Conservation (phyloP, 495 filamentous ascomycete species). For the Hypoxylon crocopeplum region DNA sequence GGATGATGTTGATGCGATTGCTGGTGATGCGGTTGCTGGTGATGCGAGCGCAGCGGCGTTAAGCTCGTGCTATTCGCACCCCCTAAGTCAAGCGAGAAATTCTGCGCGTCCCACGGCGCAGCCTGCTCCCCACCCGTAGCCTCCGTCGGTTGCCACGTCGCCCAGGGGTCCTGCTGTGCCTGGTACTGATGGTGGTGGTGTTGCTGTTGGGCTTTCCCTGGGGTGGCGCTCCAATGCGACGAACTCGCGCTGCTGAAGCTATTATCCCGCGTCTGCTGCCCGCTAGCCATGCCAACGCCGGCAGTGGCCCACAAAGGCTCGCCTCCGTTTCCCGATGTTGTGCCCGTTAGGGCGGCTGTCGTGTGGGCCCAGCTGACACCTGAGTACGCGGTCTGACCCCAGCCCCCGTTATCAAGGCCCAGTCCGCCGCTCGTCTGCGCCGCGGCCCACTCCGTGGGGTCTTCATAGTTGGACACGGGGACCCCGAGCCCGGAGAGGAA, state of each 20-base stretch:
- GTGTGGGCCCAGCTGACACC: constrained; percentile 37
- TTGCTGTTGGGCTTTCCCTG: neutral
- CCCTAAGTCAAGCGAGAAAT: constrained; percentile 23
- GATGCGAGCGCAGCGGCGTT: no score
- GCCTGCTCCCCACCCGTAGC: constrained; percentile 5
- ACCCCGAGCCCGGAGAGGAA: constrained; percentile 40
- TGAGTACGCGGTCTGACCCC: constrained; percentile 10
- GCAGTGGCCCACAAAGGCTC: constrained; percentile 36
- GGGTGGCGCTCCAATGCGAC: constrained; percentile 2
- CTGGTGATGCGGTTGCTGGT: no score
- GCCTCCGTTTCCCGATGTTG: constrained; percentile 8
- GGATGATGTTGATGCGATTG: no score
- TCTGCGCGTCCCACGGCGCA: constrained; percentile 16
- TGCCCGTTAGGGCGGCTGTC: constrained; percentile 5
- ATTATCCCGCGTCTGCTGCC: constrained; percentile 9
- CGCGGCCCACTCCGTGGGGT: constrained; percentile 18
- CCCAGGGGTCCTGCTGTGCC: constrained; percentile 12
- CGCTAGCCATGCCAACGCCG: neutral
- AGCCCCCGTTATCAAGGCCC: constrained; percentile 3
- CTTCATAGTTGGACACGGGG: constrained; percentile 22
- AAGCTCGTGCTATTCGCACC: no score
- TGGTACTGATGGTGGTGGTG: constrained; percentile 4
- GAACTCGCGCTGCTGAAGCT: constrained; percentile 27
- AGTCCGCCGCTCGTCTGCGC: constrained; percentile 8
- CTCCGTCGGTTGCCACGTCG: constrained; percentile 25